Evolutionary conservation across 2,329 filamentous ascomycete species (phyloP).

Genomic region (Emericellopsis atlantica): DNA sequence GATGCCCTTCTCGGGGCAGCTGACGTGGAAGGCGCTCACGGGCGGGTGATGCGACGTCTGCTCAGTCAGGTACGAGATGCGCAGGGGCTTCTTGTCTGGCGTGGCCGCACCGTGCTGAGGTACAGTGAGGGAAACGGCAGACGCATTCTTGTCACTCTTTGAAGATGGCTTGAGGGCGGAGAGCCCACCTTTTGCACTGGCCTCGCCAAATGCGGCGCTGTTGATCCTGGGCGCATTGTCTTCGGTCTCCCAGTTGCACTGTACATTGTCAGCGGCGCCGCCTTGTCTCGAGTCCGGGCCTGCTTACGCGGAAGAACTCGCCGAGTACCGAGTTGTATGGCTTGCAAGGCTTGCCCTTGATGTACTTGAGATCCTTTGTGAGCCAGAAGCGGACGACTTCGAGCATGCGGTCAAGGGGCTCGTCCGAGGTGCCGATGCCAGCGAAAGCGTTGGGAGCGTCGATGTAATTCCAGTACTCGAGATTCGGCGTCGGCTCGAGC

Average conservation of each 20-base stretch:
- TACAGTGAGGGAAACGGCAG: slow-evolving; percentile 37
- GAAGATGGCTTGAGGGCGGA: slow-evolving; percentile 33
- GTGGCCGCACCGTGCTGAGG: slow-evolving; percentile 29
- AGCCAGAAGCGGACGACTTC: slow-evolving; percentile 96
- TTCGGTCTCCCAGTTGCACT: slow-evolving; percentile 94
- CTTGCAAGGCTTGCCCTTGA: slow-evolving; percentile 97
- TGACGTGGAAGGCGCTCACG: slow-evolving; percentile 88
- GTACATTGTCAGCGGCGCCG: slow-evolving; percentile 3
- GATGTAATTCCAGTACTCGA: slow-evolving; percentile 99
- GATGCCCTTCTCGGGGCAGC: slow-evolving; percentile 84
- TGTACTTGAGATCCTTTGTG: slow-evolving; percentile 97
- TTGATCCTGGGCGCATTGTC: slow-evolving; percentile 59
- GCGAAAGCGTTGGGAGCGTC: slow-evolving; percentile 87
- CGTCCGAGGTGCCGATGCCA: slow-evolving; percentile 76
- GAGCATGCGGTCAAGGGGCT: slow-evolving; percentile 85
- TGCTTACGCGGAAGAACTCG: slow-evolving; percentile 84
- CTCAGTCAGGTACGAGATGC: slow-evolving; percentile 88
- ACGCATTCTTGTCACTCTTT: slow-evolving; percentile 30
- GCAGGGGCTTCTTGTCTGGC: slow-evolving; percentile 42
- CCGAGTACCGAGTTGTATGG: slow-evolving; percentile 95
- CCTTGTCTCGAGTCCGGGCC: not conserved
- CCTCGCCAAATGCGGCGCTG: slow-evolving; percentile 26
- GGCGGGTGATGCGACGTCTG: slow-evolving; percentile 97
- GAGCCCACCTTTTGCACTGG: slow-evolving; percentile 19
- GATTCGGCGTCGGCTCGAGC: slow-evolving; percentile 87